These are phyloP conservation scores for Dactylellina parvicollis DNA, from an alignment of 2,329 filamentous ascomycete genomes.

Conservation along the genomic window DNA sequence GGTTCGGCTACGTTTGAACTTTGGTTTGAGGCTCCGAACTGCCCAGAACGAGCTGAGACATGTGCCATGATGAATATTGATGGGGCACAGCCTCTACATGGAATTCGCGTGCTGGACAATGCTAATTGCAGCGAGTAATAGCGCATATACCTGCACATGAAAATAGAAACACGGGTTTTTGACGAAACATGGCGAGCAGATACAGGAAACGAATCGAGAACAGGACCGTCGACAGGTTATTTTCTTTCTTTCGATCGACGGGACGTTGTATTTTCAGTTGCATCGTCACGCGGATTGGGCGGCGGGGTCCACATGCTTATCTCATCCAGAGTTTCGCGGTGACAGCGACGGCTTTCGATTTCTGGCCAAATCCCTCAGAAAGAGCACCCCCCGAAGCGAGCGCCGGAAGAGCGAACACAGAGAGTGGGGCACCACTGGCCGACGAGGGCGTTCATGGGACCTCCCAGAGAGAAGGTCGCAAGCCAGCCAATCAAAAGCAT, in stretches of 20 bases:
- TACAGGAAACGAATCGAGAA: neutral
- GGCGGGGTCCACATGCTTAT: constrained; percentile 49
- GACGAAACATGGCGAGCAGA: neutral
- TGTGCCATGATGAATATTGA: neutral
- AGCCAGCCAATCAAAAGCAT: constrained; percentile 43
- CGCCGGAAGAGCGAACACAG: constrained; percentile 17
- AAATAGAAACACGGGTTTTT: constrained; percentile 1
- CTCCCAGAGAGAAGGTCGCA: constrained; percentile 34
- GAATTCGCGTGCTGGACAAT: neutral
- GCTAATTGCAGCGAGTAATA: neutral
- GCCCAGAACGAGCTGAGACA: constrained; percentile 22
- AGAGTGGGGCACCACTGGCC: constrained; percentile 38
- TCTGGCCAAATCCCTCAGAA: constrained; percentile 27
- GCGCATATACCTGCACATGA: neutral
- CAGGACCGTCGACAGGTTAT: neutral
- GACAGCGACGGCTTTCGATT: neutral
- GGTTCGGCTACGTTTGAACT: constrained; percentile 34
- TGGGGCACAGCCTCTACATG: constrained; percentile 1
- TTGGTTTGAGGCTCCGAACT: constrained; percentile 7
- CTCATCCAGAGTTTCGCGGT: constrained; percentile 21
- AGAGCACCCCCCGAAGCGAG: constrained; percentile 12
- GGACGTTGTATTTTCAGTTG: neutral
- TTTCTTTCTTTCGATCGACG: neutral
- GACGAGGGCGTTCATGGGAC: constrained; percentile 28
- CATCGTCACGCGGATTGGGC: constrained; percentile 20